phyloP scores from a whole-genome alignment of 2,329 filamentous ascomycete species.

The Pyricularia sp. region DNA sequence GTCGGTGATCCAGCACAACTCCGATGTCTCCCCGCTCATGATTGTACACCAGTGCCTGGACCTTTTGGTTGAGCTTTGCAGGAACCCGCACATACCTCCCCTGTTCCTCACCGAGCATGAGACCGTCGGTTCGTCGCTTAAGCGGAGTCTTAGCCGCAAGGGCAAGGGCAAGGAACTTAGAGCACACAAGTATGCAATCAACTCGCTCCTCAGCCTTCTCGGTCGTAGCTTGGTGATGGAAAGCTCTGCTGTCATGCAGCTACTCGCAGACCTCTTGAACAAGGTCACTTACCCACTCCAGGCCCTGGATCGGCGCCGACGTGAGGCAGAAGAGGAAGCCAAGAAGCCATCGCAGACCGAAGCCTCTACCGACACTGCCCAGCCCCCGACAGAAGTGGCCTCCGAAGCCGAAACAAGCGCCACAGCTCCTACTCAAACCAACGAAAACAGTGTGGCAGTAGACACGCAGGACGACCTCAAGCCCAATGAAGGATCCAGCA shows the following conservation, averaged over 20 bases:
- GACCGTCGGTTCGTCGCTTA: conserved; percentile 60
- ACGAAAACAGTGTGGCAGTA: conserved; percentile 4
- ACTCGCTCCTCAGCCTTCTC: conserved; percentile 76
- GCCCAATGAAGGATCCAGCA: conserved; percentile 4
- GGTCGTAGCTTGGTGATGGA: conserved; percentile 96
- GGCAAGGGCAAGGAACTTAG: conserved; percentile 81
- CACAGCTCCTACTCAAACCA: conserved; percentile 5
- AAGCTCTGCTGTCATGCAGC: conserved; percentile 94
- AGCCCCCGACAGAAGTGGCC: conserved; percentile 4
- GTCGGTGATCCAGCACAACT: conserved; percentile 48
- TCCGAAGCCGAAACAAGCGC: conserved; percentile 1
- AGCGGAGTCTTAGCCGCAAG: conserved; percentile 69
- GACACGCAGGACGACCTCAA: not conserved
- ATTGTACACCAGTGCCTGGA: conserved; percentile 93
- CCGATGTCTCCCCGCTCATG: conserved; percentile 86
- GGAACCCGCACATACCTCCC: conserved; percentile 78
- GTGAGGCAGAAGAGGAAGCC: conserved; percentile 53
- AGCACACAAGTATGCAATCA: conserved; percentile 81
- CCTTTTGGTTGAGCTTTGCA: conserved; percentile 72
- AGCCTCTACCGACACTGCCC: conserved; percentile 8
- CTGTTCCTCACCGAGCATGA: conserved; percentile 96
- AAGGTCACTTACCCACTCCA: conserved; percentile 82
- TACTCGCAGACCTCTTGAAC: conserved; percentile 77
- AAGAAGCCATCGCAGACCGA: conserved; percentile 25
- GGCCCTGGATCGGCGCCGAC: conserved; percentile 72